Base-by-base conservation (phyloP, 176 grass and related monocot genomes). In the Alopecurus myosuroides region DNA sequence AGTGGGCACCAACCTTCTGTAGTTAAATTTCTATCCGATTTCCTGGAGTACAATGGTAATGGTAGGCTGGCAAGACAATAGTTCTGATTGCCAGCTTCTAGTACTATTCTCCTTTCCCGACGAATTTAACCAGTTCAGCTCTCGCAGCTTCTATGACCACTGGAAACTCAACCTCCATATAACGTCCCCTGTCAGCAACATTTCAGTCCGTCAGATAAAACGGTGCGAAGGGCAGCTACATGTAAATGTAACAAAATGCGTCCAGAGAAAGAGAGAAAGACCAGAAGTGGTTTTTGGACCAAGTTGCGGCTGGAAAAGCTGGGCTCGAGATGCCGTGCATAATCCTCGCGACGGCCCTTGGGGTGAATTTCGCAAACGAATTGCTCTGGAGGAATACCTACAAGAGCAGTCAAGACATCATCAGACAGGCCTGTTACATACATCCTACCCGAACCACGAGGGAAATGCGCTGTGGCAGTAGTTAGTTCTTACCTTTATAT, bases 301-400 rank as follows among this genome's bases (percentile, higher is more conserved):
- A 98, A 85, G 69, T 89, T 67, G 91, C 79, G 23, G 96, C 92
- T 30, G 93, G 91, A 84, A 95, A 98, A 68, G 84, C 80, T 23
- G 96, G 96, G 78, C 96, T 95, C 15, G 89, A 73, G 82, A 98
- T 90, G 77, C 93, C 89, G 6, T 98, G 93, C 96, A 98, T 95
- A 34, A 98, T 98, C 66, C 96, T 89, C 28, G 96, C 91, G 72
- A 98, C 85, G 8, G 96, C 93, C 80, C 96, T 94, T 15, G 93
- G 96, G 50, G 91, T 98, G 80, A 95, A 98, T 51, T 95, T 93
- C 8, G 88, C 84, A 70, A 72, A 90, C 4, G 93, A 89, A 74
- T 98, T 98, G 87, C 89, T 98, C 78, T 93, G 89, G 46, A 98
- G 90, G 90, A 98, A 98, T 9, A 94, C 93, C 93, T 98, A 61